A percentile compares a stretch with the other conserved stretches of the same genome.
These are phyloP conservation scores for Fusarium sp. DNA, from an alignment of 2,329 filamentous ascomycete species.

Conservation along the genomic window DNA sequence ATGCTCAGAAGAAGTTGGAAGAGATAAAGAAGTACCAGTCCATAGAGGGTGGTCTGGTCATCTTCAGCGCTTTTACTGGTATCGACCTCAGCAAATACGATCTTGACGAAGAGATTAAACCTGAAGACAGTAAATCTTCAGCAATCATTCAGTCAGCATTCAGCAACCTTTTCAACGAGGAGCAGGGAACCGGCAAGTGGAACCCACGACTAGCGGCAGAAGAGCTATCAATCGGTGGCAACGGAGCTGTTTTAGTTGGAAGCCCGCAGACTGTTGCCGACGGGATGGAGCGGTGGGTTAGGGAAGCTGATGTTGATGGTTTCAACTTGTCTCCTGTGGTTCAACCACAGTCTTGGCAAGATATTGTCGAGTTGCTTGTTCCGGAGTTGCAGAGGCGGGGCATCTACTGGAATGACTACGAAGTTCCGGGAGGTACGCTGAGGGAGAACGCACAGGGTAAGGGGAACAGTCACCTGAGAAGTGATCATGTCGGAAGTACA, in stretches of 20 bases:
- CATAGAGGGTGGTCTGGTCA: constrained; percentile 5
- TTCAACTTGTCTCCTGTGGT: constrained; percentile 21
- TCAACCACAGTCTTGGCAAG: constrained; percentile 12
- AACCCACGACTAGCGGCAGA: constrained; percentile 1
- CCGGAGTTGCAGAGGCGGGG: constrained; percentile 17
- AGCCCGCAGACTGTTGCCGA: constrained; percentile 17
- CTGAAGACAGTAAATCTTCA: constrained; percentile 11
- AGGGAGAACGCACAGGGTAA: constrained; percentile 11
- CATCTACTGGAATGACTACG: constrained; percentile 20
- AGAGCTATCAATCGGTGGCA: constrained; percentile 7
- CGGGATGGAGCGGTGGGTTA: constrained; percentile 14
- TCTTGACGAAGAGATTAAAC: constrained; percentile 13
- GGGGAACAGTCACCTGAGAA: background rate
- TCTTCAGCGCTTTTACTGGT: constrained; percentile 25
- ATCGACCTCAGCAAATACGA: constrained; percentile 18
- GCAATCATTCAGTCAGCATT: constrained; percentile 11
- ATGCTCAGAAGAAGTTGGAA: background rate
- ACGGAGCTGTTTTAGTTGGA: constrained; percentile 15
- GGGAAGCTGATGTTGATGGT: constrained; percentile 19
- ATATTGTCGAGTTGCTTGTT: constrained; percentile 13
- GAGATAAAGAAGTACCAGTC: constrained; percentile 7
- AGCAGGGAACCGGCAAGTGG: background rate
- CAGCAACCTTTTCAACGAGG: constrained; percentile 9
- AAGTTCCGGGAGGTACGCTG: constrained; percentile 7
- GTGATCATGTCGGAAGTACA: constrained; percentile 3